phyloP scores from a whole-genome alignment of 1,139 yeast species.

The Protomyces pachydermus region DNA sequence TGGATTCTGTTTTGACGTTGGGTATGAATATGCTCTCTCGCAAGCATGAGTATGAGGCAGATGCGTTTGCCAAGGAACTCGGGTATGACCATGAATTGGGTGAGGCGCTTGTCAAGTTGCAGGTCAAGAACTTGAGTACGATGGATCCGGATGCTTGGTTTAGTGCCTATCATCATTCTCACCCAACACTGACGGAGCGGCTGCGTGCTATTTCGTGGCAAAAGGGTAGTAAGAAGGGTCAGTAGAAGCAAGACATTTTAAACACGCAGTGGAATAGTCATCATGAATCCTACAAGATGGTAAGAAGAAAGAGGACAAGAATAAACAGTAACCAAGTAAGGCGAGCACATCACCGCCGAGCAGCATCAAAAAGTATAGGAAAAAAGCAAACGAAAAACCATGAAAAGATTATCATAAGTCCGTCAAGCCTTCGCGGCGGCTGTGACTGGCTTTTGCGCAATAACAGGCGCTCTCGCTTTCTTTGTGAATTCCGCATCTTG shows the following conservation, averaged over 20 bases:
- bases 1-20: slow-evolving; percentile 65
- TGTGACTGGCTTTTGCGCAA: not conserved
- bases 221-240: not conserved
- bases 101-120: slow-evolving; percentile 66
- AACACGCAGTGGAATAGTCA: no score
- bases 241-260: not conserved
- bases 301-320: no score
- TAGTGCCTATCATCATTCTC: slow-evolving; percentile 83
- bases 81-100: slow-evolving; percentile 69
- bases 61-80: slow-evolving; percentile 59
- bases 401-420: no score
- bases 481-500: slow-evolving; percentile 21
- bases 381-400: no score
- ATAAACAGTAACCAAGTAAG: no score
- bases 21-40: slow-evolving; percentile 66
- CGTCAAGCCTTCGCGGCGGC: no score
- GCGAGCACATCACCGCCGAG: no score
- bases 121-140: slow-evolving; percentile 72
- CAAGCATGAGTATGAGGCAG: slow-evolving; percentile 84
- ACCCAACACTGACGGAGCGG: slow-evolving; percentile 87
- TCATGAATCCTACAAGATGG: no score
- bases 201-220: slow-evolving; percentile 52
- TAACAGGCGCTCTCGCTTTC: not conserved
- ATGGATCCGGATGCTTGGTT: slow-evolving; percentile 85
- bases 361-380: no score